A percentile compares a stretch with the other conserved stretches of the same genome.
Conservation (phyloP, 2,329 filamentous ascomycete species). For the Mycosphaerella sp. region DNA sequence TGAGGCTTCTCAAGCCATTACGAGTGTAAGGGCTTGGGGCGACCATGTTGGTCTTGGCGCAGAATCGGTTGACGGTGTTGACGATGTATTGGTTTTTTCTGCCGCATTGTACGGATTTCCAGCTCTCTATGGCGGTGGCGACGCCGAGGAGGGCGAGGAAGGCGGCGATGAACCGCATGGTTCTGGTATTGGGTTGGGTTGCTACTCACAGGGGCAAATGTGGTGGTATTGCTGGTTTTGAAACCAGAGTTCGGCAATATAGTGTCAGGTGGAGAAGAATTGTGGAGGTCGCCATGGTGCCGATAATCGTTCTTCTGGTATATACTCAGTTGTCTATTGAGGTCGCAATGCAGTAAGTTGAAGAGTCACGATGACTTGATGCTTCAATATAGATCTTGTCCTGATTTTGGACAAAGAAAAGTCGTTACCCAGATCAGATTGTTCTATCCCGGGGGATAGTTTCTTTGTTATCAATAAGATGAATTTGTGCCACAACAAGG, state of each 20-base stretch:
- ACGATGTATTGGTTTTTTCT: constrained; percentile 7
- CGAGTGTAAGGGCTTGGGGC: constrained; percentile 1
- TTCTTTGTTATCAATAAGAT: background rate
- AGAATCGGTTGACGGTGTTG: constrained; percentile 9
- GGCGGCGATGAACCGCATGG: background rate
- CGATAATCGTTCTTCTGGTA: background rate
- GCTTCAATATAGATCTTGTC: background rate
- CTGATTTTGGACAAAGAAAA: background rate
- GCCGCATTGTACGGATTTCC: background rate
- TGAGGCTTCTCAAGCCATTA: background rate
- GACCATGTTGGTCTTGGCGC: constrained; percentile 10
- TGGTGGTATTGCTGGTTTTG: background rate
- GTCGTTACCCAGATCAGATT: background rate
- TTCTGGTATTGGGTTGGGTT: background rate
- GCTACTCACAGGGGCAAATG: background rate
- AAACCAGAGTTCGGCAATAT: background rate
- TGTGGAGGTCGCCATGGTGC: background rate
- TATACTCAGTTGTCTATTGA: background rate
- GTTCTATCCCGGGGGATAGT: background rate
- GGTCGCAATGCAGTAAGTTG: background rate
- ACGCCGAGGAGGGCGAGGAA: background rate
- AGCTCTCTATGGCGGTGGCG: background rate
- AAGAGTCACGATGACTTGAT: background rate
- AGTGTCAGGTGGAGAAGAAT: background rate
- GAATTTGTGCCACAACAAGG: background rate